Base-by-base conservation (phyloP, 2,329 filamentous ascomycete species). In the Xylariaceae sp. region DNA sequence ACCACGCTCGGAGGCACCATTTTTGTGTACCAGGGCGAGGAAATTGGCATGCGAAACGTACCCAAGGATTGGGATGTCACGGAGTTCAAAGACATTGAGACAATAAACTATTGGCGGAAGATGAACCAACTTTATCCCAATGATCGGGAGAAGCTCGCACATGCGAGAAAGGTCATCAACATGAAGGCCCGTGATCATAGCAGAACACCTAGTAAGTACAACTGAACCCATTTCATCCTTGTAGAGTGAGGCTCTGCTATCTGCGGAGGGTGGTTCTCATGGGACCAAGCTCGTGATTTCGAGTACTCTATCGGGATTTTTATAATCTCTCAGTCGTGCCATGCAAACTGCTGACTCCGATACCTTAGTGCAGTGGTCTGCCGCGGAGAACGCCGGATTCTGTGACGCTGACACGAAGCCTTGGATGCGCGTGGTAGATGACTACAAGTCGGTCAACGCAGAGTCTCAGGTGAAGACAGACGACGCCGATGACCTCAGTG, bases 351-450 rank as follows among this genome's bases (percentile, higher is more conserved):
- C n/a, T n/a, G n/a, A n/a, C n/a, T n/a, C n/a, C n/a, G n/a, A n/a
- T n/a, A n/a, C n/a, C n/a, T n/a, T n/a, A n/a, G n/a, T 88, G 66
- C 80, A 83, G 48, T 87, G 83, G 83, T 71, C 71, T 41, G 67
- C 59, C 1, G 64, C 64, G 0, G 58, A 66, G 1, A 71, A 81
- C 48, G 79, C 77, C 0, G 83, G 83, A 2, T 87, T 87, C 64
- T 81, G 79, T 6, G 61, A 65, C 41, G 49, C 64, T 0, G 65
- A 63, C 0, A 68, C 66, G 0, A 64, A 66, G 38, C 77, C 79
- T 0, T 83, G 79, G 79, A 83, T 83, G 77, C 67, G 74, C 2
- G 67, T 76, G 9, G 71, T 22, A 44, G 74, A 78, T 18, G 69
- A 76, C 38, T 77, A 74, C 44, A 63, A 56, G 32, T 59, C 60